Evolutionary conservation across 495 filamentous ascomycete species (phyloP), one percentile per base, ranked within the genome.

Genomic region (Penicillium ochrochloron): DNA sequence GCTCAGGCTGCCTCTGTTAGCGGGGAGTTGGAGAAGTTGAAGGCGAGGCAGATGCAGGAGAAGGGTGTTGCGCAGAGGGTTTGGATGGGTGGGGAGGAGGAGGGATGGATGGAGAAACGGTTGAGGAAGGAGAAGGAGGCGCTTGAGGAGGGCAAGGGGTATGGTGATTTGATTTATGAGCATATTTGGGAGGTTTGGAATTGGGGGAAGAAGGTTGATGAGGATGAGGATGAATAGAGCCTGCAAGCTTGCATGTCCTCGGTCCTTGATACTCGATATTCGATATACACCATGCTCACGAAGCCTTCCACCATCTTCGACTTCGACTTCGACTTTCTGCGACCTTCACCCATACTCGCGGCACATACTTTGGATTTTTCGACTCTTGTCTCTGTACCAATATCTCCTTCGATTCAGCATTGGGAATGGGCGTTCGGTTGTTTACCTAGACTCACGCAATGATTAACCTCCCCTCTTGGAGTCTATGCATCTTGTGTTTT

Each of bases 151-250:
- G 94, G 93, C 21, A 90, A 87, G 75, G 90, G 92, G 29, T 93
- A 94, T 82, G 86, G 85, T 17, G 88, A 86, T 69, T 78, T 97
- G 76, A 97, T 97, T 65, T 83, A 85, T 76, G 90, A 93, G 67
- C 90, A 94, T 84, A 85, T 96, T 46, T 88, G 84, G 82, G 92
- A 97, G 76, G 94, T 93, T 46, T 92, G 85, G 86, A 88, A 82
- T 73, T 84, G 83, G 82, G 82, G 79, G 60, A 70, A 73, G 59
- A 74, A 73, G 68, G 70, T 67, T 65, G 69, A 70, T 25, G 70
- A 68, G 52, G 70, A 73, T 50, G 66, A 75, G 62, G 70, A 69
- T 50, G 62, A 57, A 11, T 56, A 54, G 35, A 17, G 41, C 23
- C 50, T 46, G 53, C 11, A 31, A 3, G 25, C 23, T 31, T n/a